phyloP scores from a whole-genome alignment of 371 early-diverging fungal species.

The Mortierella sp. region DNA sequence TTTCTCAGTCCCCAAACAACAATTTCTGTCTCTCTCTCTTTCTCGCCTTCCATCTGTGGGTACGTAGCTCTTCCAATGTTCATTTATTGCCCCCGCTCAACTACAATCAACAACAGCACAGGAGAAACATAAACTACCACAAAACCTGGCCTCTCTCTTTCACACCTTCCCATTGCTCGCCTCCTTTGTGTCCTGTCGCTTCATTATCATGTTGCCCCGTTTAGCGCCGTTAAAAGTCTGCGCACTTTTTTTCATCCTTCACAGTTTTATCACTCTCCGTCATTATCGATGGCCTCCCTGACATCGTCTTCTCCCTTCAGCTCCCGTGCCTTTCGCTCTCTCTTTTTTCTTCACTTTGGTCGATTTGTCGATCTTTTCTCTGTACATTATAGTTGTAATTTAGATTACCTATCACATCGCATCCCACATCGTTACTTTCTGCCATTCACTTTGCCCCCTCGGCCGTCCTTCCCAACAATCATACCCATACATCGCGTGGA shows the following conservation, averaged over 20 bases:
- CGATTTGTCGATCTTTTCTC: slow-evolving; percentile 3
- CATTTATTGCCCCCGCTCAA: neutral
- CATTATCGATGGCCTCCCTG: neutral
- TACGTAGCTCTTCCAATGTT: neutral
- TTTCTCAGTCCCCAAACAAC: neutral
- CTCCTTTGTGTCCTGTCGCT: neutral
- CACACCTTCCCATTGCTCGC: neutral
- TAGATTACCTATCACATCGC: slow-evolving; percentile 13
- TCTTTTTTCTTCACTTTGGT: neutral
- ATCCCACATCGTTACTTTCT: neutral
- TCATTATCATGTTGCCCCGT: neutral
- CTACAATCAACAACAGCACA: neutral
- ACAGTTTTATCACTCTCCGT: neutral
- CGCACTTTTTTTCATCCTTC: neutral
- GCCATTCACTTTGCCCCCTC: neutral
- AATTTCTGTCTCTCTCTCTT: neutral
- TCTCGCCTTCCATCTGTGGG: neutral
- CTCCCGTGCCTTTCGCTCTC: neutral
- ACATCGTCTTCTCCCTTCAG: neutral
- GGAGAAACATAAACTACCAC: neutral
- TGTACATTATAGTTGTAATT: slow-evolving; percentile 12
- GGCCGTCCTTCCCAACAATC: neutral
- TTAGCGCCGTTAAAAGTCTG: neutral
- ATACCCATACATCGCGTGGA: neutral
- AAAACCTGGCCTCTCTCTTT: neutral